Evolutionary conservation across 345 rosid genomes (phyloP).

Genomic region (Dimocarpus longan): DNA sequence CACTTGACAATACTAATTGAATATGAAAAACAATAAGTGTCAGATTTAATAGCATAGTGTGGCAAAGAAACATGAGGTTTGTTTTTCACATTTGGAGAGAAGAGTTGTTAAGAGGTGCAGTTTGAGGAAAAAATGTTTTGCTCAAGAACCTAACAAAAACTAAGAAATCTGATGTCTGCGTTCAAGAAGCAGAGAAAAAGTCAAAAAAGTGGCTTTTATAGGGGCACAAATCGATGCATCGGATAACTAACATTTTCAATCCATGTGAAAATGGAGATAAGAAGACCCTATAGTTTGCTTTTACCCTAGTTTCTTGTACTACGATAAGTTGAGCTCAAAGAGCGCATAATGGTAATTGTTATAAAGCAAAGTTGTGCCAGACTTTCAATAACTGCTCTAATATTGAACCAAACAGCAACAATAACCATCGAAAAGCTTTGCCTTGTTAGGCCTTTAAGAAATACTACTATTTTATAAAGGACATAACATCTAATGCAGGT

Average conservation of each 20-base stretch:
- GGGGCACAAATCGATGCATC: too few relatives aligned
- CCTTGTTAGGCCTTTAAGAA: neutral
- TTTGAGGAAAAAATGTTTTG: too few relatives aligned
- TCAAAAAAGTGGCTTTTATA: too few relatives aligned
- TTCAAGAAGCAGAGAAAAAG: too few relatives aligned
- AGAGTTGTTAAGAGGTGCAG: too few relatives aligned
- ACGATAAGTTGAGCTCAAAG: neutral
- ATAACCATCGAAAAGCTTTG: neutral
- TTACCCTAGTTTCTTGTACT: neutral
- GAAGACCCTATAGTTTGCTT: neutral
- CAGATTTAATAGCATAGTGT: neutral
- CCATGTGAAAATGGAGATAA: neutral
- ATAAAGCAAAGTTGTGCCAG: neutral
- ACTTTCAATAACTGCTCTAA: neutral
- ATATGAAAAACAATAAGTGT: neutral
- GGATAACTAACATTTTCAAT: neutral
- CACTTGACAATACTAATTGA: neutral
- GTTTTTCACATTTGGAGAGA: too few relatives aligned
- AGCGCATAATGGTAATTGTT: neutral
- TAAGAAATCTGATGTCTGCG: too few relatives aligned
- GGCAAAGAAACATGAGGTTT: too few relatives aligned
- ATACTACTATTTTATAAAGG: slow-evolving; percentile 9
- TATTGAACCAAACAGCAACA: neutral
- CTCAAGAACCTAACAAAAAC: too few relatives aligned
- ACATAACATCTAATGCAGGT: slow-evolving; percentile 12